phyloP scores from a whole-genome alignment of 345 rosid genomes.

The Rhodamnia rubescens region DNA sequence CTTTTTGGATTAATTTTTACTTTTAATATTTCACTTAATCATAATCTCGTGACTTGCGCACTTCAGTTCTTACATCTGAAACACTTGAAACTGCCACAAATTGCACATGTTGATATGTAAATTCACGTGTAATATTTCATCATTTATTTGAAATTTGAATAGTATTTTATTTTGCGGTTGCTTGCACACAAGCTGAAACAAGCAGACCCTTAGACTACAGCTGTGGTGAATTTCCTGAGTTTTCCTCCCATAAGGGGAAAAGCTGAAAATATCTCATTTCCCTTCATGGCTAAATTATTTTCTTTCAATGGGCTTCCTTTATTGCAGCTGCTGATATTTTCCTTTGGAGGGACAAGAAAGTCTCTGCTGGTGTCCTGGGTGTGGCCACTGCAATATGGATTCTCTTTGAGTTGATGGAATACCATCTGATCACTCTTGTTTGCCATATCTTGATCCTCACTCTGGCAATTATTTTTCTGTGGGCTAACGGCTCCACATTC shows the following conservation, averaged over 20 bases:
- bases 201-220: neutral
- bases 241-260: neutral
- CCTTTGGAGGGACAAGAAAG: constrained; percentile 87
- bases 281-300: neutral
- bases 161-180: neutral
- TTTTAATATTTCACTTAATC: neutral
- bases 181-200: neutral
- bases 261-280: neutral
- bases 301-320: neutral
- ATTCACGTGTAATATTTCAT: neutral
- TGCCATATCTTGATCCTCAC: constrained; percentile 51
- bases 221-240: neutral
- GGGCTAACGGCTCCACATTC: constrained; percentile 64
- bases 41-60: neutral
- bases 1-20: neutral
- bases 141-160: neutral
- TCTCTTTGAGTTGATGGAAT: constrained; percentile 70
- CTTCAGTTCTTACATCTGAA: neutral
- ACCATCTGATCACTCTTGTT: constrained; percentile 48
- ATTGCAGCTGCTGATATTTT: constrained; percentile 79
- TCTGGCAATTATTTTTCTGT: constrained; percentile 58
- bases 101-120: neutral
- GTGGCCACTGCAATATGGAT: constrained; percentile 65
- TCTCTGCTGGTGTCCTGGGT: constrained; percentile 51
- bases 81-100: neutral